A percentile compares a stretch with the other conserved stretches of the same genome.
phyloP scores from a whole-genome alignment of 2,329 filamentous ascomycete genomes.

The Ceratocystis ficicola region DNA sequence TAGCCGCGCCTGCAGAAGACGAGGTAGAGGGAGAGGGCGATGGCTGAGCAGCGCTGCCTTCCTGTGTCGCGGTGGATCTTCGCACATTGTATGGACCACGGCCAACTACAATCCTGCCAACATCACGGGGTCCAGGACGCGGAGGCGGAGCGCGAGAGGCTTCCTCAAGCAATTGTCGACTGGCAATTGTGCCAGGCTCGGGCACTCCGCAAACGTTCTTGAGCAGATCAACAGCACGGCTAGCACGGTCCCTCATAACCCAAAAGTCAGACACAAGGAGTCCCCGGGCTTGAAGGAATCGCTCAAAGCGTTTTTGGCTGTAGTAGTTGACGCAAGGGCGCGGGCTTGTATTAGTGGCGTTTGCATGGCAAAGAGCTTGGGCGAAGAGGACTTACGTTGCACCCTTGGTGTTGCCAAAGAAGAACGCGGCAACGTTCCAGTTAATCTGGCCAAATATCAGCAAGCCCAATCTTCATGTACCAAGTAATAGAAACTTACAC shows the following conservation, averaged over 20 bases:
- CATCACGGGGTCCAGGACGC: constrained; percentile 15
- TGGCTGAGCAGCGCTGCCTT: background rate
- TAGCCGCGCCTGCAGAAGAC: background rate
- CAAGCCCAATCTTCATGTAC: background rate
- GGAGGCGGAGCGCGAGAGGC: constrained; percentile 15
- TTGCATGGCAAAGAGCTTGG: constrained; percentile 3
- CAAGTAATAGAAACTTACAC: constrained; percentile 11
- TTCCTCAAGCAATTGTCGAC: constrained; percentile 17
- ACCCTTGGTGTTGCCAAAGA: constrained; percentile 36
- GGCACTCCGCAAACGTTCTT: constrained; percentile 22
- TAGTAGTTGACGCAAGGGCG: background rate
- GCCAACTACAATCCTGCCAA: constrained; percentile 15
- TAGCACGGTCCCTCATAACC: constrained; percentile 21
- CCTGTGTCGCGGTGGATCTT: too few species aligned
- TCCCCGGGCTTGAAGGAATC: constrained; percentile 48
- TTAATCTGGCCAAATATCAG: constrained; percentile 40
- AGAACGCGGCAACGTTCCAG: constrained; percentile 34
- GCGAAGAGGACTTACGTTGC: constrained; percentile 49
- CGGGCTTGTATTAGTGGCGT: background rate
- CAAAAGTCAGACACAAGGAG: constrained; percentile 29
- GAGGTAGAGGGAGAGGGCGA: background rate
- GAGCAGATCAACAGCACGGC: constrained; percentile 19
- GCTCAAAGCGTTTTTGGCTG: constrained; percentile 57
- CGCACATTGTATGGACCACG: background rate
- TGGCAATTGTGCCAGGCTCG: constrained; percentile 22